These are phyloP conservation scores for Paecilomyces sp. DNA, from an alignment of 2,329 filamentous ascomycete genomes.

Conservation along the genomic window DNA sequence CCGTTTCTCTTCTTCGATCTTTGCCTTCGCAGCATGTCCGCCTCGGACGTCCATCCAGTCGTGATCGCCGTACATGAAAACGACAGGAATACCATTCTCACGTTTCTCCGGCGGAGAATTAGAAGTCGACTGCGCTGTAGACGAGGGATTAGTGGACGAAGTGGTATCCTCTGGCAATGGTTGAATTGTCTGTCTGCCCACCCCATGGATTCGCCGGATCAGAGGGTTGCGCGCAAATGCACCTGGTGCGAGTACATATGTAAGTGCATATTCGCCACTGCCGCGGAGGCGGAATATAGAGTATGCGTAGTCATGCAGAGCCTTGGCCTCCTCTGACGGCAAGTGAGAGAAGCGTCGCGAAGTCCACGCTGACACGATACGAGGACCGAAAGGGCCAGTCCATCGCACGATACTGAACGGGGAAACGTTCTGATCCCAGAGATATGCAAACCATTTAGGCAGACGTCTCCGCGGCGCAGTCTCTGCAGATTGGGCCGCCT, in stretches of 20 bases:
- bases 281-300: slow-evolving; percentile 87
- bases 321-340: slow-evolving; percentile 68
- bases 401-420: slow-evolving; percentile 87
- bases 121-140: slow-evolving; percentile 3
- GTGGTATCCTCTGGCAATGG: slow-evolving; percentile 11
- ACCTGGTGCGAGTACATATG: slow-evolving; percentile 87
- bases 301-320: slow-evolving; percentile 89
- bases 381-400: slow-evolving; percentile 80
- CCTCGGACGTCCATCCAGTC: slow-evolving; percentile 98
- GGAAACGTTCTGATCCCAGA: slow-evolving; percentile 96
- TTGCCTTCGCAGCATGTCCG: slow-evolving; percentile 71
- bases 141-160: slow-evolving; percentile 6
- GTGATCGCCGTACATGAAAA: slow-evolving; percentile 94
- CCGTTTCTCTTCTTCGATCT: slow-evolving; percentile 61
- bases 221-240: slow-evolving; percentile 84
- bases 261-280: slow-evolving; percentile 86
- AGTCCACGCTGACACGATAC: slow-evolving; percentile 92
- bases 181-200: slow-evolving; percentile 64
- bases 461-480: slow-evolving; percentile 54
- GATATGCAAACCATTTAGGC: slow-evolving; percentile 80
- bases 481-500: slow-evolving; percentile 29
- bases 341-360: slow-evolving; percentile 86
- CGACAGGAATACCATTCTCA: slow-evolving; percentile 68
- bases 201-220: slow-evolving; percentile 76
- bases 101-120: slow-evolving; percentile 29